A percentile compares a stretch with the other conserved stretches of the same genome.
Conservation (phyloP, 371 early-diverging fungal genomes). For the Apophysomyces variabilis region DNA sequence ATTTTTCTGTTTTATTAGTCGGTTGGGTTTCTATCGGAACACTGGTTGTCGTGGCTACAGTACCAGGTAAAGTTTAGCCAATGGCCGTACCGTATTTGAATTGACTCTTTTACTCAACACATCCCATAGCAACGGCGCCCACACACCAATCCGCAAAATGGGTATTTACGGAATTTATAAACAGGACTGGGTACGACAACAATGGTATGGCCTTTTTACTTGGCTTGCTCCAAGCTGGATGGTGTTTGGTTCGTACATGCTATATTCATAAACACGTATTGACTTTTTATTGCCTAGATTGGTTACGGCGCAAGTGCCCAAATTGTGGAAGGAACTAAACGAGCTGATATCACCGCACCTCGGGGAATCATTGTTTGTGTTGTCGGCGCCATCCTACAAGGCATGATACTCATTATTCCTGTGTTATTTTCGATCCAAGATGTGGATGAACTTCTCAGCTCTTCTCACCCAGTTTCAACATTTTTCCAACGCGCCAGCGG, state of each 20-base stretch:
- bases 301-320: constrained; percentile 52
- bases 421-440: constrained; percentile 48
- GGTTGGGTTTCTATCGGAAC: constrained; percentile 40
- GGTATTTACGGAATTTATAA: constrained; percentile 47
- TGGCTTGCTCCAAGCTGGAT: constrained; percentile 46
- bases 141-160: constrained; percentile 35
- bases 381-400: constrained; percentile 38
- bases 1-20: constrained; percentile 20
- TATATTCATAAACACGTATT: background rate
- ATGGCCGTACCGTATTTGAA: background rate
- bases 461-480: constrained; percentile 26
- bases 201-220: constrained; percentile 40
- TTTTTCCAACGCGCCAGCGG: constrained; percentile 28
- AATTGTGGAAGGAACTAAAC: constrained; percentile 50
- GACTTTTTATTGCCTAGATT: constrained; percentile 16
- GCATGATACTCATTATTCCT: constrained; percentile 36
- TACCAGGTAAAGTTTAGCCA: constrained; percentile 24
- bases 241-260: constrained; percentile 30
- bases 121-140: constrained; percentile 36
- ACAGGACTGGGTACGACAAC: constrained; percentile 40
- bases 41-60: constrained; percentile 33
- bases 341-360: constrained; percentile 46
- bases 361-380: constrained; percentile 49
- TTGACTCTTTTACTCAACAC: background rate
- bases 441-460: constrained; percentile 28